Evolutionary conservation across 257 asterid species (phyloP), one percentile per base, ranked within the genome.

Genomic region (Jacaranda copaia): DNA sequence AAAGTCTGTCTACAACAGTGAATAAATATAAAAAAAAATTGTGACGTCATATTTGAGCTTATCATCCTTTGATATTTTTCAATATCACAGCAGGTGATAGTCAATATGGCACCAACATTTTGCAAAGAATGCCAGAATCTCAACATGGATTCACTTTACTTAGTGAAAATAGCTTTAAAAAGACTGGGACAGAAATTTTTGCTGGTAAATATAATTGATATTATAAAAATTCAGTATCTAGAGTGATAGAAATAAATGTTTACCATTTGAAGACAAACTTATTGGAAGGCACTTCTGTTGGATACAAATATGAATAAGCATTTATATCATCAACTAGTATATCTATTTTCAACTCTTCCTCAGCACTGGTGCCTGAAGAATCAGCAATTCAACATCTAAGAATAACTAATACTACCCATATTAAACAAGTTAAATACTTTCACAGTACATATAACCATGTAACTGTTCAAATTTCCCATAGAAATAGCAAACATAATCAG

Each of bases 181-280:
- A 69, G 19, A 68, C 55, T 60, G 45, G 16, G 1, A 11, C 38
- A 59, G 52, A 60, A 59, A 46, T 42, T 60, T 32, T 8, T 19
- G 57, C 43, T 14, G 14, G 6, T 57, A 15, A 43, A 65, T 53
- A 20, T 11, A 49, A 51, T 15, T 51, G 60, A 1, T 25, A 25
- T 25, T 2, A 25, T 25, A 25, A 25, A 25, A 1, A 25, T 25
- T 25, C 32, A 25, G 32, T 25, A 25, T 25, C 32, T 25, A 25
- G 32, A 32, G 20, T 45, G 69, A 57, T 12, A 13, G 8, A 51
- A 63, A 19, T 13, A 79, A 79, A 42, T 20, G 59, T 86, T 81
- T 83, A 93, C 99, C 99, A 95, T 89, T 89, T 95, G 88, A 95
- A 91, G 84, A 83, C 85, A 73, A 81, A 84, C 76, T 93, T 90